Base-by-base conservation (phyloP, 345 rosid species). In the Rubroshorea leprosula region DNA sequence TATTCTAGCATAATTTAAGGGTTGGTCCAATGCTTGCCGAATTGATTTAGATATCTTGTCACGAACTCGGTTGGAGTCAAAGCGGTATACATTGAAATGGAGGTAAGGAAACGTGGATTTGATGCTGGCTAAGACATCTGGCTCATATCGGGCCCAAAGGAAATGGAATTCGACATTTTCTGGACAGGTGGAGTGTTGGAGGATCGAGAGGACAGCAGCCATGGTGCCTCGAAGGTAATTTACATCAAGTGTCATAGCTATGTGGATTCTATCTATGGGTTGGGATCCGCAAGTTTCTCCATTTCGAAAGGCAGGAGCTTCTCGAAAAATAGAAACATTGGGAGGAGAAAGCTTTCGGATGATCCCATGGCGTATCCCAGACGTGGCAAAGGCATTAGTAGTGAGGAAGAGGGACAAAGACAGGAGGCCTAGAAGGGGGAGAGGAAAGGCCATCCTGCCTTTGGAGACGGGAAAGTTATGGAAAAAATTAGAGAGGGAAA, bases 391-490 rank as follows among this genome's bases (percentile, higher is more conserved):
- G 53, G 63, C 1, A 21, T 51, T 2, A 52, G 54, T 25, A 65
- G 38, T 6, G 38, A 47, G 23, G 48, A 72, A 48, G 53, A 72
- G 55, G 66, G 51, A 23, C 43, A 75, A 21, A 55, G 76, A 73
- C 78, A 76, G 79, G 79, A 73, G 77, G 80, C 76, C 77, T 63
- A 59, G 23, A 65, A 52, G 51, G 46, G 23, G 54, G 27, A 29
- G 35, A 14, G 55, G 53, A 55, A 41, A 66, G 89, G 85, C 85
- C 85, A 80, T 83, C 83, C 81, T 67, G 80, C 60, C 82, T 60
- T 53, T 14, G 51, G 51, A 1, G 16, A 44, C 14, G 47, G 46
- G 72, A 49, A 23, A 51, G 35, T 22, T 24, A 18, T 49, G 46
- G 24, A 45, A 24, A 35, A 35, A 6, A 10, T 4, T 12, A 6